These are phyloP conservation scores for Ceratobasidium sp. DNA, from an alignment of 1,284 basidiomycete genomes.

Conservation along the genomic window DNA sequence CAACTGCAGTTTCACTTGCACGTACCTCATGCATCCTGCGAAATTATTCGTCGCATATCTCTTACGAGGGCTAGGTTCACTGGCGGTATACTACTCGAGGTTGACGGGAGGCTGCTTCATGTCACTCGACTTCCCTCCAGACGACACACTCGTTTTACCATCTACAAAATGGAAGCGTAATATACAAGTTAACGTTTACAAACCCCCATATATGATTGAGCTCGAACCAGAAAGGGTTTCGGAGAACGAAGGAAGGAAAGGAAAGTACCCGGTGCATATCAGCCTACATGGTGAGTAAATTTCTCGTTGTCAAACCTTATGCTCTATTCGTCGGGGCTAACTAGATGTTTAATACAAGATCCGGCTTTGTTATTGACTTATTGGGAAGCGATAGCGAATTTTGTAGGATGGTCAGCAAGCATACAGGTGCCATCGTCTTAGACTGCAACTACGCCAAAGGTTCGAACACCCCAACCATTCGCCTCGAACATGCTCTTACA, in stretches of 20 bases:
- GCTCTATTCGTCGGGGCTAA: no score
- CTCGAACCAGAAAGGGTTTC: not conserved
- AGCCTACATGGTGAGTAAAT: constrained; percentile 34
- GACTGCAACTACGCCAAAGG: constrained; percentile 43
- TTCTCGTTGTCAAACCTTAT: not conserved
- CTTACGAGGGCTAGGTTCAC: not conserved
- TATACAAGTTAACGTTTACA: constrained; percentile 17
- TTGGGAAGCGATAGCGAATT: constrained; percentile 31
- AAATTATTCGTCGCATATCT: not conserved
- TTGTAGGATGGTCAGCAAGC: constrained; percentile 21
- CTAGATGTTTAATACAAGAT: not conserved
- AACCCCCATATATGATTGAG: not conserved
- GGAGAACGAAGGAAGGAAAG: not conserved
- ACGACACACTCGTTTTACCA: not conserved
- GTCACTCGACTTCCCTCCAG: constrained; percentile 14
- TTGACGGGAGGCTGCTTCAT: not conserved
- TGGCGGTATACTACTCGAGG: not conserved
- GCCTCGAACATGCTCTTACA: not conserved
- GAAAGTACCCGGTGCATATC: constrained; percentile 40
- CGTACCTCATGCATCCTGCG: not conserved
- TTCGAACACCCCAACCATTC: not conserved
- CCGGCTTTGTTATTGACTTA: constrained; percentile 25
- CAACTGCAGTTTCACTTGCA: constrained; percentile 12
- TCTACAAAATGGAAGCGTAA: not conserved
- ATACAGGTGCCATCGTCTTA: constrained; percentile 10